phyloP scores from a whole-genome alignment of 2,329 filamentous ascomycete genomes.

The Cladosporium sp. region DNA sequence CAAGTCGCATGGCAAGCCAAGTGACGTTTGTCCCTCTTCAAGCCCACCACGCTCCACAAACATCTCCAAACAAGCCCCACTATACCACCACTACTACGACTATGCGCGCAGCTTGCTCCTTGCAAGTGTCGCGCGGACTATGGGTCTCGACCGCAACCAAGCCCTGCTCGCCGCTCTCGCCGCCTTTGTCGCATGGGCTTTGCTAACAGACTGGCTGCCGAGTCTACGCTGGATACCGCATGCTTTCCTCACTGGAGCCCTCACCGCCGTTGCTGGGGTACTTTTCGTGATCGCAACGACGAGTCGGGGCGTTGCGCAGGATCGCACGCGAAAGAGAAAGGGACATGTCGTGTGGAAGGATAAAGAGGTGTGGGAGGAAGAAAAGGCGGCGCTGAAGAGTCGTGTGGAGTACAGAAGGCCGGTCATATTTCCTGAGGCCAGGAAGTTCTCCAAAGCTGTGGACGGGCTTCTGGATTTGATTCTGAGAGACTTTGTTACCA shows the following conservation, averaged over 20 bases:
- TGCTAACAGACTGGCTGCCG: constrained; percentile 79
- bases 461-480: constrained; percentile 77
- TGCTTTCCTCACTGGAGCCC: constrained; percentile 72
- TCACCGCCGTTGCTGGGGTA: constrained; percentile 56
- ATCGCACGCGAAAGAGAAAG: not conserved
- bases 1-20: not conserved
- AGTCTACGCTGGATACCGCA: constrained; percentile 81
- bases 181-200: constrained; percentile 83
- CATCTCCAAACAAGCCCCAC: not conserved
- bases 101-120: constrained; percentile 19
- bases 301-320: constrained; percentile 50
- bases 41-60: constrained; percentile 8
- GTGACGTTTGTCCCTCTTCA: constrained; percentile 6
- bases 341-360: constrained; percentile 7
- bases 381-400: constrained; percentile 65
- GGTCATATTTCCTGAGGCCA: constrained; percentile 73
- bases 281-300: constrained; percentile 63
- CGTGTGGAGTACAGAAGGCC: constrained; percentile 67
- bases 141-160: constrained; percentile 73
- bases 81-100: not conserved
- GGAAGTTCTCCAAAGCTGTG: constrained; percentile 74
- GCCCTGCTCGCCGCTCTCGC: constrained; percentile 66
- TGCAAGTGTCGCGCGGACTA: constrained; percentile 36
- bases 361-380: constrained; percentile 65
- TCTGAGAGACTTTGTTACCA: constrained; percentile 78